Evolutionary conservation across 148 eudicot genomes (phyloP), one percentile per base, ranked within the genome.

Genomic region (Heliosperma pusillum): DNA sequence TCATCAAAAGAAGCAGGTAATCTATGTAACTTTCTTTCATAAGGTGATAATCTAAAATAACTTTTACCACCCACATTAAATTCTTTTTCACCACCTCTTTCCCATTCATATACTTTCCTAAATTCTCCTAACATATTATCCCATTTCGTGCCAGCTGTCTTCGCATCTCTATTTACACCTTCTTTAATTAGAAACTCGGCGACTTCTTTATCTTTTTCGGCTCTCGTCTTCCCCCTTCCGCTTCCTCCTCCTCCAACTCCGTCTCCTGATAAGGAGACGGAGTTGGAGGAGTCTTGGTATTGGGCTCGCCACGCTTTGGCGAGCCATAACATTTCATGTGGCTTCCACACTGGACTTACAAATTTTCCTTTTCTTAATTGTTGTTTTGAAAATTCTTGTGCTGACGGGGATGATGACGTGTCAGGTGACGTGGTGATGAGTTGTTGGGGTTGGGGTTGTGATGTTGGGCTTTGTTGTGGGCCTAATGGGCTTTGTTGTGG

Each of bases 101-200:
- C 97, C 95, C 95, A 92, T 50, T 90, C 95, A 79, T 83, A 88
- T 11, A 92, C 97, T 62, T 90, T 92, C 71, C 97, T 82, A 66
- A 90, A 92, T 71, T 92, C 97, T 0, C 97, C 97, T 80, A 92
- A 80, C 97, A 92, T 90, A 71, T 92, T 92, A 50, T 92, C 97
- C 97, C 97, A 92, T 65, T 92, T 92, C 0, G 97, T 92, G 0
- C 95, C 97, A 0, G 95, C 97, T 1, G 93, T 90, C 56, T 92
- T 92, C 0, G 95, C 97, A 73, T 92, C 97, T 26, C 97, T 75
- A 55, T 64, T 87, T 0, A 90, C 87, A 3, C 95, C 97, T 53
- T 92, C 83, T 7, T 83, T 79, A 53, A 79, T 85, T 33, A 92
- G 27, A 71, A 75, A 88, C 76, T 90, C 93, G 0, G 97, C 93